A percentile compares a stretch with the other conserved stretches of the same genome.
Evolutionary conservation across 257 asterid genomes (phyloP).

Genomic region (Fraxinus pennsylvanica): DNA sequence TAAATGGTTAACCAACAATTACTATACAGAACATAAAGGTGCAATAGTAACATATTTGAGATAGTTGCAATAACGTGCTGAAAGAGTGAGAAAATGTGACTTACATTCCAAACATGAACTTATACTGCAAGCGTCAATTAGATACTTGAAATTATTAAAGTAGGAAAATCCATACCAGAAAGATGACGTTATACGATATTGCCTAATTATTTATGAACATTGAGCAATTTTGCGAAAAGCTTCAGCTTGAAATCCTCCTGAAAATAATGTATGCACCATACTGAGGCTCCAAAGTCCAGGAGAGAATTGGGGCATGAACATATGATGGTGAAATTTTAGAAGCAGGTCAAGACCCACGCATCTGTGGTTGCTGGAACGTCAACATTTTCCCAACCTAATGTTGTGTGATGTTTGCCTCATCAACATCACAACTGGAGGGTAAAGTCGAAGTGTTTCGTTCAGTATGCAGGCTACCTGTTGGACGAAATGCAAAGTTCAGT

Average conservation of each 20-base stretch:
- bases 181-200: neutral
- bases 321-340: constrained; percentile 47
- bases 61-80: too few relatives aligned
- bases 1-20: too few relatives aligned
- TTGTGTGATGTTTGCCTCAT: constrained; percentile 27
- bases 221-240: neutral
- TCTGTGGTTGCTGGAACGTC: constrained; percentile 36
- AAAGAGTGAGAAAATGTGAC: too few relatives aligned
- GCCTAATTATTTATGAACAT: neutral
- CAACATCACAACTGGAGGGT: constrained; percentile 31
- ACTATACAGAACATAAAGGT: too few relatives aligned
- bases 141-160: too few relatives aligned
- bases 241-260: constrained; percentile 19
- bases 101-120: too few relatives aligned
- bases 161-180: neutral
- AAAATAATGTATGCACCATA: constrained; percentile 37
- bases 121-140: too few relatives aligned
- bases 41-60: too few relatives aligned
- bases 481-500: neutral
- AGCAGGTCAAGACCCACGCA: too few relatives aligned
- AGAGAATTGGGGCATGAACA: constrained; percentile 34
- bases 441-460: constrained; percentile 37
- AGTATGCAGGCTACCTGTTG: constrained; percentile 32
- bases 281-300: constrained; percentile 34
- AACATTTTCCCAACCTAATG: constrained; percentile 33